Evolutionary conservation across 2,329 filamentous ascomycete species (phyloP), one percentile per base, ranked within the genome.

Genomic region (Hymenoscyphus albidus): DNA sequence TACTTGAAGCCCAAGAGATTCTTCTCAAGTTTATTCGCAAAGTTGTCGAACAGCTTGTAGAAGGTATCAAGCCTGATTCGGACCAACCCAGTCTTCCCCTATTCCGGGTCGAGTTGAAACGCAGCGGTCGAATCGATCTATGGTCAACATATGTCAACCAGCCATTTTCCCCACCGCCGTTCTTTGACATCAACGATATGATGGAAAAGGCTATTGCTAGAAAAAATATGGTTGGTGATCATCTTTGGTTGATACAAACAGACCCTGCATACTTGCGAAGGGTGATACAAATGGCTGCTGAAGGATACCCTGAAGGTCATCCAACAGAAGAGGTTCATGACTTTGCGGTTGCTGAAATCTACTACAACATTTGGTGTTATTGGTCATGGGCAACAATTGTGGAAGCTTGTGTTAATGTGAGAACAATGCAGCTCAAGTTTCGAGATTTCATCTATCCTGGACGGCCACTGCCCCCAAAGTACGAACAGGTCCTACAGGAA

Each of bases 221-320:
- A 39, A 27, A 59, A 2, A 38, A 58, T 22, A 38, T 51, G 27
- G 32, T 44, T n/a, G 39, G 39, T 32, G 63, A 64, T 61, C 60
- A 65, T 64, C 56, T 67, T 12, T 64, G 62, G 63, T 35, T 64
- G 38, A 38, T 67, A 6, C 65, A 67, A 58, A 64, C 60, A 7
- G 60, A 64, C 35, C 61, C 63, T 7, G 60, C 54, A 5, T 67
- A 67, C 40, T 54, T 66, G 13, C 39, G 62, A 13, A 32, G 54
- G 6, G 22, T n/a, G 7, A 62, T 66, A 44, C n/a, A 40, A 31
- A 48, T 31, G n/a, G 54, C 42, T 6, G 31, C 42, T 38, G 51
- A 51, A 61, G 42, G 9, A 18, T 59, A 39, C 55, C 55, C 42
- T 1, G 14, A 16, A 27, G 32, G 38, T 7, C 51, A 64, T 18